Evolutionary conservation across 495 filamentous ascomycete species (phyloP), one percentile per base, ranked within the genome.

Genomic region (Trichoderma parareesei): DNA sequence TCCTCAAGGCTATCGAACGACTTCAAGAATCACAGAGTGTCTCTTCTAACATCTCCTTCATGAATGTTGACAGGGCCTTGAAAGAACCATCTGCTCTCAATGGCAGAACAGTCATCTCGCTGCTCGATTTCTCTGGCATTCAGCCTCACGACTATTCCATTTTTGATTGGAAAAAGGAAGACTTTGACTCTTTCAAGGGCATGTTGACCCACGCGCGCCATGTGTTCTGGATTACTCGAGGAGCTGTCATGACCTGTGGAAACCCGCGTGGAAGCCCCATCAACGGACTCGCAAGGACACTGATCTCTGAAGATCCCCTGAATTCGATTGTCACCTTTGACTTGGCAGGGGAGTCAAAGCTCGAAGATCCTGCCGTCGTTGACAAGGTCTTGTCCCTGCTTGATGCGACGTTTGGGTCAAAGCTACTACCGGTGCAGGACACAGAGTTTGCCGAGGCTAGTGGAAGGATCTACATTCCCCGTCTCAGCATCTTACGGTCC

Each of bases 371-470:
- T 0, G 16, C 61, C 14, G 66, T 65, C 35, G 49, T 43, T 18
- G 43, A 48, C 14, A 80, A 76, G 63, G 82, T 82, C 14, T 72
- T 82, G 20, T 77, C 76, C 13, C 81, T 85, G 69, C 81, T 85
- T 65, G 79, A 80, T 67, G 82, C 80, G 74, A 78, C 82, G 20
- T 85, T 85, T 64, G 46, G 46, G 8, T 61, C 64, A 7, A 49
- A 57, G 3, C 27, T 9, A 13, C 5, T 2, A 9, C 18, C 53
- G 11, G 8, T 57, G 4, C 53, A 37, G 14, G 73, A 75, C 10
- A 71, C 67, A 2, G 73, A 75, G 40, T 75, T 71, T 60, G 67
- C 66, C 0, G 71, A 73, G 11, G 38, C 55, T 7, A 61, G 61
- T 1, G 70, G 73, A 16, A 64, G 65, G 41, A 44, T 75, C 42